Conservation (phyloP, 2,329 filamentous ascomycete species). For the Neopestalotiopsis sp. region DNA sequence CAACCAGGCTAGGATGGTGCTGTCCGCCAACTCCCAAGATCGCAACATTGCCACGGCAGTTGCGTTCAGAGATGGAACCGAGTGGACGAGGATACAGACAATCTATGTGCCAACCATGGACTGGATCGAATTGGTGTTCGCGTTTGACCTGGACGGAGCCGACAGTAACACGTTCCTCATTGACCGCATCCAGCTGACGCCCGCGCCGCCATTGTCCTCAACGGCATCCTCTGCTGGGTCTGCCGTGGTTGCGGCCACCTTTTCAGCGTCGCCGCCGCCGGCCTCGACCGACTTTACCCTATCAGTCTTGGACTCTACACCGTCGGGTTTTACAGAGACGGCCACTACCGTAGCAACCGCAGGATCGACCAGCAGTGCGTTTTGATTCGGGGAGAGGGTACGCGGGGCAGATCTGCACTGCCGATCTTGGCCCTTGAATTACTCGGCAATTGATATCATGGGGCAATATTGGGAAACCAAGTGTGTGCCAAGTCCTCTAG, state of each 20-base stretch:
- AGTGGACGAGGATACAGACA: slow-evolving; percentile 9
- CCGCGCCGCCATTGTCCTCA: background rate
- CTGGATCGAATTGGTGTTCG: slow-evolving; percentile 10
- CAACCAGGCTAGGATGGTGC: background rate
- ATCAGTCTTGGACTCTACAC: slow-evolving; percentile 10
- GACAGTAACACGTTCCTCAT: slow-evolving; percentile 17
- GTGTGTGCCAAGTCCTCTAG: no score
- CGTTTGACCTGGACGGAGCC: slow-evolving; percentile 13
- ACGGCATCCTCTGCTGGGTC: background rate
- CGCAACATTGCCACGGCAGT: slow-evolving; percentile 6
- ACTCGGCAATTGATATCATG: no score
- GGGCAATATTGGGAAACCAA: no score
- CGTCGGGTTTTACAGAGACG: background rate
- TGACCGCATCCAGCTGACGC: slow-evolving; percentile 15
- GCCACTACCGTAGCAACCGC: background rate
- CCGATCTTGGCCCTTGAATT: background rate
- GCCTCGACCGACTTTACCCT: slow-evolving; percentile 10
- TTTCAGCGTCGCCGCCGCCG: slow-evolving; percentile 5
- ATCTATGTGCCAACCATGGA: slow-evolving; percentile 3
- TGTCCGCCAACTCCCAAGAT: background rate
- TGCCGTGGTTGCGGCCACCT: background rate
- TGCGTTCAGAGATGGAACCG: slow-evolving; percentile 1
- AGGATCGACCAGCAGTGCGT: background rate
- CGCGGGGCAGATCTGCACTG: background rate
- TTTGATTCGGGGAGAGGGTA: background rate